Conservation (phyloP, 1,284 basidiomycete genomes). For the Puccinia horiana region DNA sequence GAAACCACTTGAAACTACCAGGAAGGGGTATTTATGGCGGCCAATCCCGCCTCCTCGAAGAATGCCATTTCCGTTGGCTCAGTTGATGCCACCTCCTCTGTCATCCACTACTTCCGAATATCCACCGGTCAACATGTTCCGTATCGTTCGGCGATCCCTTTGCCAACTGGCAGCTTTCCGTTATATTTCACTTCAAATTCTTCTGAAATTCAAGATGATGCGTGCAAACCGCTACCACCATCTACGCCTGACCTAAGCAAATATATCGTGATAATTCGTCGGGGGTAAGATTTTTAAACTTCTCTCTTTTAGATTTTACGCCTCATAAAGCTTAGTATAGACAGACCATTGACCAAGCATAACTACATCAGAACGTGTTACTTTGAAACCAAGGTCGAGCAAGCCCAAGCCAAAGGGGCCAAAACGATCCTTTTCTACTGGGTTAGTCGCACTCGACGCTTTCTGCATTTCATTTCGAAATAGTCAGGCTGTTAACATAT, state of each 20-base stretch:
- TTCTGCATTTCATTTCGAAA: not conserved
- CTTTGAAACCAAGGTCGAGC: constrained; percentile 32
- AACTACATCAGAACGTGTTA: constrained; percentile 36
- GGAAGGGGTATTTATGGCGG: constrained; percentile 40
- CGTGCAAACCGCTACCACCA: constrained; percentile 26
- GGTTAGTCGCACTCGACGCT: constrained; percentile 6
- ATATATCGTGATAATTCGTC: constrained; percentile 27
- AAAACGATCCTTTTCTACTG: constrained; percentile 44
- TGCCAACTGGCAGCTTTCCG: constrained; percentile 17
- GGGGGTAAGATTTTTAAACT: constrained; percentile 22
- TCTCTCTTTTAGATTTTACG: not conserved
- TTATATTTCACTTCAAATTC: constrained; percentile 45
- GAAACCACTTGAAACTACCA: not conserved
- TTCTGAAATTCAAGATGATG: constrained; percentile 24
- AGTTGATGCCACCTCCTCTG: not conserved
- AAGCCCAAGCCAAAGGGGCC: constrained; percentile 40
- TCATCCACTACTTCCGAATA: constrained; percentile 9
- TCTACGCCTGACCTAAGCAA: constrained; percentile 42
- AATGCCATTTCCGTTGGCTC: constrained; percentile 47
- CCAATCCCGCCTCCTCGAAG: constrained; percentile 32
- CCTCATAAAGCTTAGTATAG: not conserved
- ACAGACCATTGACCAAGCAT: not conserved
- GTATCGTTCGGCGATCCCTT: constrained; percentile 42
- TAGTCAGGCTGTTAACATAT: not conserved
- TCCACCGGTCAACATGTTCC: constrained; percentile 31